Conservation (phyloP, 306 rosid species). For the Acacia acuminata region DNA sequence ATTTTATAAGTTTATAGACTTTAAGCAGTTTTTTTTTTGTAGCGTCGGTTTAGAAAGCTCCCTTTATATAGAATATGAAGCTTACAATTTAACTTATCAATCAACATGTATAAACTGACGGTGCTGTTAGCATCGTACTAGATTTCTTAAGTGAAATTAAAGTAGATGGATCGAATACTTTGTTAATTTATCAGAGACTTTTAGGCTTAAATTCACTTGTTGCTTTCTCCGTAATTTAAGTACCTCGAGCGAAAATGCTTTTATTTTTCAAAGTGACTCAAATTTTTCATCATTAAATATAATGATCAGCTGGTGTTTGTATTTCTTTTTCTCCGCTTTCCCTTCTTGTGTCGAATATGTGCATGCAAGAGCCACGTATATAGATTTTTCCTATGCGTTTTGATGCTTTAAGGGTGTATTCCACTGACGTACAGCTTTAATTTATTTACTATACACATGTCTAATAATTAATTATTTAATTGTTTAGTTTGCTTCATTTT, state of each 20-base stretch:
- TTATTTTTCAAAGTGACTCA: neutral
- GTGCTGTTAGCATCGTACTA: constrained; percentile 18
- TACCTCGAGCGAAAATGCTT: neutral
- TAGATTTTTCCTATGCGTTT: neutral
- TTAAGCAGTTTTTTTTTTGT: neutral
- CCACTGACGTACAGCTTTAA: neutral
- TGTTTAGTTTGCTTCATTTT: neutral
- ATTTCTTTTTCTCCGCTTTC: neutral
- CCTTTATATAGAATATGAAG: neutral
- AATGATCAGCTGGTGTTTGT: neutral
- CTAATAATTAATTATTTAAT: neutral
- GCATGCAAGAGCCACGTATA: neutral
- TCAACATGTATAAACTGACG: constrained; percentile 2
- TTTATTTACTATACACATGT: neutral
- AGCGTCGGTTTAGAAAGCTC: neutral
- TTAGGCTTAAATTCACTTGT: constrained; percentile 8
- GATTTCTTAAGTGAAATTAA: neutral
- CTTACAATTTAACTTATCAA: constrained; percentile 3
- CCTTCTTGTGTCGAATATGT: neutral
- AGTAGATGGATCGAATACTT: constrained; percentile 5
- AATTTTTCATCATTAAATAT: neutral
- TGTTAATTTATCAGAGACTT: neutral
- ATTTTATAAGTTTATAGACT: constrained; percentile 28
- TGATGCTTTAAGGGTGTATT: neutral
- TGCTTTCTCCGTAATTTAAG: constrained; percentile 8